These are phyloP conservation scores for Kazachstania sp. DNA, from an alignment of 1,139 yeast genomes.

Conservation along the genomic window DNA sequence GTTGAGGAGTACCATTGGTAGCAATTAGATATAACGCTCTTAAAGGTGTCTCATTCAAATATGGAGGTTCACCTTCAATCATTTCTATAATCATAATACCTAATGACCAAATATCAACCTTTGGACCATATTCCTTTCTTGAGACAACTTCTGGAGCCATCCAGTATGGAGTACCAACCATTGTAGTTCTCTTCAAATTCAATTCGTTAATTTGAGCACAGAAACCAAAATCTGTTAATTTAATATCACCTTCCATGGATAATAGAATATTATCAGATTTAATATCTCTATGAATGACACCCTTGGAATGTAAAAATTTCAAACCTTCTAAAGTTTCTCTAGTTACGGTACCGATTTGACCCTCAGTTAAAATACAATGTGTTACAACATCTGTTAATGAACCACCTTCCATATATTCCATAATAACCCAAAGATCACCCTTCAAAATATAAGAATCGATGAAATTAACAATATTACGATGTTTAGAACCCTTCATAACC, in stretches of 20 bases:
- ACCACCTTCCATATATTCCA: constrained; percentile 99
- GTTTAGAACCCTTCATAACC: constrained; percentile 89
- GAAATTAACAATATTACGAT: constrained; percentile 85
- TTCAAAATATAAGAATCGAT: constrained; percentile 72
- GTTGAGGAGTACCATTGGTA: constrained; percentile 88
- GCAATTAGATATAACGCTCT: constrained; percentile 84
- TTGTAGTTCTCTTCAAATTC: constrained; percentile 81
- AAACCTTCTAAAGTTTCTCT: constrained; percentile 83
- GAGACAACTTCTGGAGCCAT: constrained; percentile 99
- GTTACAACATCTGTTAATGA: constrained; percentile 92
- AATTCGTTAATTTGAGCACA: constrained; percentile 93
- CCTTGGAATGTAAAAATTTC: constrained; percentile 80
- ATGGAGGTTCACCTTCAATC: constrained; percentile 99
- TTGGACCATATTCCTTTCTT: constrained; percentile 90
- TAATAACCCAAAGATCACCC: constrained; percentile 84
- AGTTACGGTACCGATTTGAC: constrained; percentile 96
- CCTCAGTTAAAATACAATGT: constrained; percentile 90
- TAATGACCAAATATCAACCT: constrained; percentile 94
- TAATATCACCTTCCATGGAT: constrained; percentile 78
- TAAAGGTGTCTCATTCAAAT: constrained; percentile 88
- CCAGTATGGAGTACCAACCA: constrained; percentile 99
- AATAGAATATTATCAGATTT: constrained; percentile 87
- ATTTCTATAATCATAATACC: constrained; percentile 98
- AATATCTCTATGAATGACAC: constrained; percentile 93
- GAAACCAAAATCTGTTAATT: constrained; percentile 72